Evolutionary conservation across 1,139 yeast genomes (phyloP).

Genomic region (Hemisphaericaspora xylofermentans): DNA sequence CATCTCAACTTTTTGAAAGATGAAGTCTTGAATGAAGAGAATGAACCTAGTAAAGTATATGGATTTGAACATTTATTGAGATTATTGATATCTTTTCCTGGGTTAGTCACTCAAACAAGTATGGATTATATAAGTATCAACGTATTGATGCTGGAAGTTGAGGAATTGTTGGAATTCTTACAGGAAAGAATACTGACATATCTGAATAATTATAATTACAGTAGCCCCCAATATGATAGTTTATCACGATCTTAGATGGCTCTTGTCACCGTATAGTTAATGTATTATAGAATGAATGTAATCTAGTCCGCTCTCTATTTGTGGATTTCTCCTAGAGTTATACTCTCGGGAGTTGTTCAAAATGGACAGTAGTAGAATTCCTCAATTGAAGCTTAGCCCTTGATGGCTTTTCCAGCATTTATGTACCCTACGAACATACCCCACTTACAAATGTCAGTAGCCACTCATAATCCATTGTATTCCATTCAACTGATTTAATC

Average conservation of each 20-base stretch:
- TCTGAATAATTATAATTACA: slow-evolving; percentile 49
- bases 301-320: not conserved
- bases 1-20: slow-evolving; percentile 52
- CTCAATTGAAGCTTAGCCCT: too few species aligned
- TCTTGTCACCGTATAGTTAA: not conserved
- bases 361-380: too few species aligned
- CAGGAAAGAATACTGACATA: slow-evolving; percentile 47
- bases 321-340: too few species aligned
- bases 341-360: too few species aligned
- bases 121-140: slow-evolving; percentile 79
- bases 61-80: slow-evolving; percentile 80
- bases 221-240: slow-evolving; percentile 64
- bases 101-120: slow-evolving; percentile 68
- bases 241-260: slow-evolving; percentile 26
- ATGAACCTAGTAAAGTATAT: slow-evolving; percentile 47
- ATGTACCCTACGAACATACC: too few species aligned
- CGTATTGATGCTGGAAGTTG: slow-evolving; percentile 42
- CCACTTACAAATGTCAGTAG: not conserved
- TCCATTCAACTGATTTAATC: too few species aligned
- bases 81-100: slow-evolving; percentile 75
- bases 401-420: too few species aligned
- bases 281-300: not conserved
- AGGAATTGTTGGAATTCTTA: slow-evolving; percentile 54
- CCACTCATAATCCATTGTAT: not conserved
- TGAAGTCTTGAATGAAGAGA: slow-evolving; percentile 26